Evolutionary conservation across 2,329 filamentous ascomycete genomes (phyloP).

Genomic region (Curvularia hawaiiensis): DNA sequence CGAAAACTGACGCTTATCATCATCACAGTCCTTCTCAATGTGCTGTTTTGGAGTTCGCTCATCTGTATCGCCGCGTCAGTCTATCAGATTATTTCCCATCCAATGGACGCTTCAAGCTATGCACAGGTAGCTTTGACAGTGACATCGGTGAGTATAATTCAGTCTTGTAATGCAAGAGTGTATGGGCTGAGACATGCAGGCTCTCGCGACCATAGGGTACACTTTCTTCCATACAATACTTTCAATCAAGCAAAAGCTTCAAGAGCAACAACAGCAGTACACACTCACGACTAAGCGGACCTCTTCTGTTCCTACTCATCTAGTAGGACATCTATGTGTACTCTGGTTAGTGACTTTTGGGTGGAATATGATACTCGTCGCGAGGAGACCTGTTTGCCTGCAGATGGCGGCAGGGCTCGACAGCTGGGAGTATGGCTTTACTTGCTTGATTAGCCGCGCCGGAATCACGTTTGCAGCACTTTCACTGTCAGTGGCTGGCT

Average conservation of each 20-base stretch:
- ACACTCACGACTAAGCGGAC: slow-evolving; percentile 35
- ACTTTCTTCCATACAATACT: slow-evolving; percentile 43
- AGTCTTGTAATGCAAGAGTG: background rate
- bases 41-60: slow-evolving; percentile 43
- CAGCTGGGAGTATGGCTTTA: slow-evolving; percentile 42
- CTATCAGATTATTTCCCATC: slow-evolving; percentile 36
- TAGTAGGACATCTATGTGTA: slow-evolving; percentile 39
- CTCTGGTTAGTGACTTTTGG: slow-evolving; percentile 47
- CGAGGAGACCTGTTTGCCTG: slow-evolving; percentile 44
- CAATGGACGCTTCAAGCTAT: slow-evolving; percentile 35
- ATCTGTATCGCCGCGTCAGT: slow-evolving; percentile 35
- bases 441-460: slow-evolving; percentile 38
- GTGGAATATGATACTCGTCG: slow-evolving; percentile 49
- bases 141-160: slow-evolving; percentile 34
- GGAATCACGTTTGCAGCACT: slow-evolving; percentile 41
- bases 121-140: slow-evolving; percentile 40
- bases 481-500: slow-evolving; percentile 35
- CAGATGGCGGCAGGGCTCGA: slow-evolving; percentile 24
- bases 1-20: slow-evolving; percentile 41
- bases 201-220: slow-evolving; percentile 42
- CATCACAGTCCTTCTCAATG: slow-evolving; percentile 43
- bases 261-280: slow-evolving; percentile 33
- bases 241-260: slow-evolving; percentile 39
- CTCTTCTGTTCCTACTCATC: slow-evolving; percentile 41
- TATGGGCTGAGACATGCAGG: slow-evolving; percentile 25